phyloP scores from a whole-genome alignment of 1,284 basidiomycete genomes.

The Cryptococcus floricola region DNA sequence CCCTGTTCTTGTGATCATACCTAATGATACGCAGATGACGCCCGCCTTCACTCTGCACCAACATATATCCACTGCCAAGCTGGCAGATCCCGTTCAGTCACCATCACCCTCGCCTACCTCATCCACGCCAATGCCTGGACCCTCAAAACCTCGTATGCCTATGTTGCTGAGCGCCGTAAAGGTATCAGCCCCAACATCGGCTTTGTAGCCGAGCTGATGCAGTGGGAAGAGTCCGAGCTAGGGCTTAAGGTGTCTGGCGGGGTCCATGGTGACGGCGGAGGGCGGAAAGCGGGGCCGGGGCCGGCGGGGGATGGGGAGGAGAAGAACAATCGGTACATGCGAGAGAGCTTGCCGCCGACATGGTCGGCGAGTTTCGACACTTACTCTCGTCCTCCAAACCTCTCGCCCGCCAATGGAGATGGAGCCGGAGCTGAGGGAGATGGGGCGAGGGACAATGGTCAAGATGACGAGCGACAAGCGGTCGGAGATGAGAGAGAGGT shows the following conservation, averaged over 20 bases:
- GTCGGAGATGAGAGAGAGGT: constrained; percentile 57
- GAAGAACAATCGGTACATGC: constrained; percentile 52
- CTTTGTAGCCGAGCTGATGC: constrained; percentile 95
- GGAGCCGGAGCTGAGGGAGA: constrained; percentile 1
- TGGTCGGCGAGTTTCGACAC: constrained; percentile 33
- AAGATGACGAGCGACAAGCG: constrained; percentile 11
- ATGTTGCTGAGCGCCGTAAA: constrained; percentile 82
- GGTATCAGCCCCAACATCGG: constrained; percentile 98
- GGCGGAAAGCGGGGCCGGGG: background rate
- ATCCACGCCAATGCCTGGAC: constrained; percentile 97
- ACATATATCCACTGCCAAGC: constrained; percentile 96
- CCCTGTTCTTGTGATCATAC: background rate
- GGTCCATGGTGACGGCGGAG: constrained; percentile 42
- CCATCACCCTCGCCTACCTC: constrained; percentile 92
- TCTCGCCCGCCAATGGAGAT: background rate
- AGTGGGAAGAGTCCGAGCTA: constrained; percentile 84
- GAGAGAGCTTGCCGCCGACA: constrained; percentile 71
- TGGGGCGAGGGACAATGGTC: constrained; percentile 7
- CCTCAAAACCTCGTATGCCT: constrained; percentile 80
- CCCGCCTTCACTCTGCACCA: constrained; percentile 76
- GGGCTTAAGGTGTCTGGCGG: constrained; percentile 75
- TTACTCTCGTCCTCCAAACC: constrained; percentile 6
- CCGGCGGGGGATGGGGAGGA: constrained; percentile 12
- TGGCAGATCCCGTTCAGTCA: constrained; percentile 93
- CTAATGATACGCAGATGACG: constrained; percentile 63